phyloP scores from a whole-genome alignment of 2,329 filamentous ascomycete species.

The Fusarium stilboides region DNA sequence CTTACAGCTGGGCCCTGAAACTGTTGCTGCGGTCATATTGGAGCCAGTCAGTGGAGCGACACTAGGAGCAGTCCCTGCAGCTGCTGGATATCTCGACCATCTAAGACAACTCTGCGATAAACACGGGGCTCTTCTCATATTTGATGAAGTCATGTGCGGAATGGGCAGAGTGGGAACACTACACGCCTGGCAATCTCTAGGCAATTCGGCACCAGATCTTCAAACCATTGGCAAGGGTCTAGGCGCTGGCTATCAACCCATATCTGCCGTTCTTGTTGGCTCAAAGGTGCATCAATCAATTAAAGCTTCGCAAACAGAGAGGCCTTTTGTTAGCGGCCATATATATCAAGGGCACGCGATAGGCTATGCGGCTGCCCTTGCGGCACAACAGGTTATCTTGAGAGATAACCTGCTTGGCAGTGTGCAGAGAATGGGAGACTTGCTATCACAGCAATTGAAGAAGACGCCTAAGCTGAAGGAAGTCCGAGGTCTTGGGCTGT shows the following conservation, averaged over 20 bases:
- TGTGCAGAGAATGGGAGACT: too few species aligned
- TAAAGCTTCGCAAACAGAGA: neutral
- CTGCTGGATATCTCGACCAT: conserved; percentile 62
- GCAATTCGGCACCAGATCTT: conserved; percentile 63
- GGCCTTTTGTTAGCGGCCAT: neutral
- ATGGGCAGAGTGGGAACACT: conserved; percentile 71
- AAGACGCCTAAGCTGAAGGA: too few species aligned
- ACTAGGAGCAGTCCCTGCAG: conserved; percentile 64
- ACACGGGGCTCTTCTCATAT: conserved; percentile 64
- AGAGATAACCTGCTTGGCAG: too few species aligned
- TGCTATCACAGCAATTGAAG: too few species aligned
- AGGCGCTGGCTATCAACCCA: conserved; percentile 67
- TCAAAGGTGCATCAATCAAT: conserved; percentile 27
- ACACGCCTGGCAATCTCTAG: conserved; percentile 73
- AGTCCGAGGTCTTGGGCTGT: too few species aligned
- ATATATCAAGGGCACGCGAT: neutral
- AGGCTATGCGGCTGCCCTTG: neutral
- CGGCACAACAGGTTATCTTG: too few species aligned
- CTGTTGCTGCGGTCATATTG: conserved; percentile 60
- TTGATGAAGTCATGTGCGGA: conserved; percentile 76
- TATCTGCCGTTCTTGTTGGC: conserved; percentile 69
- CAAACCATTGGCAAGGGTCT: conserved; percentile 72
- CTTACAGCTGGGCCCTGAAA: conserved; percentile 58
- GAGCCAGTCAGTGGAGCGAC: conserved; percentile 63
- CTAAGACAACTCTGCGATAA: conserved; percentile 65